Percentiles rank a stretch among this genome's conserved stretches.
These are phyloP conservation scores for Ophiosphaerella korrae DNA, from an alignment of 2,329 filamentous ascomycete genomes.

Conservation along the genomic window DNA sequence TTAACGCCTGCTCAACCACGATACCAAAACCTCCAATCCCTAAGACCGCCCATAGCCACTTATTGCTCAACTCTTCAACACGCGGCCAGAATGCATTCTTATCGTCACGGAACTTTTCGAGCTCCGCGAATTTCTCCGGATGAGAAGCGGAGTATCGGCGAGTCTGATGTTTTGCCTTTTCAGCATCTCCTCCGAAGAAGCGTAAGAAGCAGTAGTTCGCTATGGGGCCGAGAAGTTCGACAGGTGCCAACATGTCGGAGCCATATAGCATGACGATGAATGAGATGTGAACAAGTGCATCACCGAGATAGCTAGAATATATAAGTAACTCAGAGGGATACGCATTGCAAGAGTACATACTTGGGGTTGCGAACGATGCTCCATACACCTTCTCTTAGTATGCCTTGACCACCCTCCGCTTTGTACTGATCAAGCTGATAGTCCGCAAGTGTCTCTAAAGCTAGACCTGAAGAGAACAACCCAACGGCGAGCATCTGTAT, in stretches of 20 bases:
- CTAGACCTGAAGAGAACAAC: constrained; percentile 62
- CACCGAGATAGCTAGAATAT: constrained; percentile 61
- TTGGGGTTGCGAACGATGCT: constrained; percentile 67
- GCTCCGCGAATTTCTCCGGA: constrained; percentile 58
- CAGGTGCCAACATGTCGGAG: constrained; percentile 59
- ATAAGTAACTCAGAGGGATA: constrained; percentile 1
- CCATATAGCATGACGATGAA: constrained; percentile 64
- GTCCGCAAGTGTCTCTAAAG: constrained; percentile 63
- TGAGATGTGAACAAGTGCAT: constrained; percentile 62
- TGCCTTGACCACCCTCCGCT: constrained; percentile 46
- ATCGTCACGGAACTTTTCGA: constrained; percentile 57
- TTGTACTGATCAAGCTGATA: constrained; percentile 60
- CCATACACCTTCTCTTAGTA: constrained; percentile 65
- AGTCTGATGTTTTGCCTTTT: constrained; percentile 60
- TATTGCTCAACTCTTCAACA: constrained; percentile 56
- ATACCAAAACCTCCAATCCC: constrained; percentile 58
- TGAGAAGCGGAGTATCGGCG: constrained; percentile 59
- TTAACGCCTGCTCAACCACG: constrained; percentile 52
- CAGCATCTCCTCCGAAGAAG: constrained; percentile 61
- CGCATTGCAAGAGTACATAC: constrained; percentile 50
- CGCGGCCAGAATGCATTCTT: constrained; percentile 67
- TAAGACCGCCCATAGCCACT: constrained; percentile 61
- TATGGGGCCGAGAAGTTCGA: constrained; percentile 61
- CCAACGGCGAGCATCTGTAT: constrained; percentile 55
- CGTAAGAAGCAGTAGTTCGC: constrained; percentile 65